These are phyloP conservation scores for Citrus glauca DNA, from an alignment of 345 rosid species.

Conservation along the genomic window DNA sequence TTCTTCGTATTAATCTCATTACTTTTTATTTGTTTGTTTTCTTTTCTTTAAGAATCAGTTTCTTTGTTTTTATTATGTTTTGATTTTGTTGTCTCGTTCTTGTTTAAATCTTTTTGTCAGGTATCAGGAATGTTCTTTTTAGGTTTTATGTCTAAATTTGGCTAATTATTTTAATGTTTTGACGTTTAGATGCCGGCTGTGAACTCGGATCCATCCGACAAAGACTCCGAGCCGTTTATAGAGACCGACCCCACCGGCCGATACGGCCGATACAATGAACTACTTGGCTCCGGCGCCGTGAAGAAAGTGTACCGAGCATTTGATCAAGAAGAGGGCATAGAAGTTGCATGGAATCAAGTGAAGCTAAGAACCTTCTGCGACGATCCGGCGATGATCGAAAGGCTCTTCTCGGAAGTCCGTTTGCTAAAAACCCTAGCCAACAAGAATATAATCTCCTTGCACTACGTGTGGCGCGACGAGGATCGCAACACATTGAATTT, in stretches of 20 bases:
- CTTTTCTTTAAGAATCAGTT: neutral
- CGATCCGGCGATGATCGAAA: constrained; percentile 59
- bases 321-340: constrained; percentile 88
- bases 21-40: neutral
- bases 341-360: constrained; percentile 95
- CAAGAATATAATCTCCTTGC: constrained; percentile 59
- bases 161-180: neutral
- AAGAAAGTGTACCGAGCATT: constrained; percentile 86
- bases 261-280: constrained; percentile 69
- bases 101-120: neutral
- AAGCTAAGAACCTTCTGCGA: constrained; percentile 49
- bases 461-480: constrained; percentile 62
- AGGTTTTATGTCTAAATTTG: neutral
- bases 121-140: neutral
- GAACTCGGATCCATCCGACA: constrained; percentile 34
- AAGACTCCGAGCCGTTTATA: constrained; percentile 61
- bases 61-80: neutral
- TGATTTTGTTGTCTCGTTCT: neutral
- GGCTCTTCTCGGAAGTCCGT: constrained; percentile 73
- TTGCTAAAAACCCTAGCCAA: constrained; percentile 42
- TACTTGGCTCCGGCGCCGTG: constrained; percentile 66
- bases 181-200: constrained; percentile 45
- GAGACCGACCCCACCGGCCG: constrained; percentile 78
- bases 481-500: constrained; percentile 53
- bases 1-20: neutral